phyloP scores from a whole-genome alignment of 2,329 filamentous ascomycete genomes.

The Colletotrichum tofieldiae region DNA sequence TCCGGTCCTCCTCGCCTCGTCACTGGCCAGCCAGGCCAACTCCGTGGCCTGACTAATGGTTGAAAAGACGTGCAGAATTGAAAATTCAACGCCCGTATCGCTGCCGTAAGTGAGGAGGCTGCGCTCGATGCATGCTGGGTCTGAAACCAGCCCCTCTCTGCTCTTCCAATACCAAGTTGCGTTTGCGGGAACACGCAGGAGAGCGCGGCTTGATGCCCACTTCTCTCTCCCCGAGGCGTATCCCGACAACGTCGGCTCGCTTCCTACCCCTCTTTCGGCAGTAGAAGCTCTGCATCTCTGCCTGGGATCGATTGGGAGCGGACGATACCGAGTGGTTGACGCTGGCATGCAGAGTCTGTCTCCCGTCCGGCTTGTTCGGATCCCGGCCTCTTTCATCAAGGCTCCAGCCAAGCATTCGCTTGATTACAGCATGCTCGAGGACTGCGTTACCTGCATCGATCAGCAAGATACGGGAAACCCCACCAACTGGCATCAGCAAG shows the following conservation, averaged over 20 bases:
- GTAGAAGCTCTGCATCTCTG: slow-evolving; percentile 34
- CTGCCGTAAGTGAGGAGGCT: background rate
- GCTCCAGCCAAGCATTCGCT: background rate
- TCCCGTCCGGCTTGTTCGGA: background rate
- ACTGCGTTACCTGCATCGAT: slow-evolving; percentile 23
- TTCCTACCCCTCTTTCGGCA: slow-evolving; percentile 32
- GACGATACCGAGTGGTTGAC: slow-evolving; percentile 7
- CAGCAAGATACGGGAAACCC: slow-evolving; percentile 16
- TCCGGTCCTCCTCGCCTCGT: background rate
- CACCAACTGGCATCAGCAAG: slow-evolving; percentile 22
- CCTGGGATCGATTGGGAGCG: background rate
- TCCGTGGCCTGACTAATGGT: background rate
- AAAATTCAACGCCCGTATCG: background rate
- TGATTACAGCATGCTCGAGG: slow-evolving; percentile 24
- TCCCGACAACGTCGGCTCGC: slow-evolving; percentile 18
- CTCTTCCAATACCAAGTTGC: slow-evolving; percentile 20
- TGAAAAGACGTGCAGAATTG: background rate
- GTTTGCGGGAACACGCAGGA: slow-evolving; percentile 28
- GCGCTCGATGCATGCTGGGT: background rate
- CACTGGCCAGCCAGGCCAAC: background rate
- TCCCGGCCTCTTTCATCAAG: background rate
- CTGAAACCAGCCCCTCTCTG: slow-evolving; percentile 11
- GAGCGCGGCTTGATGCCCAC: slow-evolving; percentile 3
- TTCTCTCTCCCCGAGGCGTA: slow-evolving; percentile 11
- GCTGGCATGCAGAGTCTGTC: background rate